phyloP scores from a whole-genome alignment of 306 rosid species.

The Rosa lucieae region DNA sequence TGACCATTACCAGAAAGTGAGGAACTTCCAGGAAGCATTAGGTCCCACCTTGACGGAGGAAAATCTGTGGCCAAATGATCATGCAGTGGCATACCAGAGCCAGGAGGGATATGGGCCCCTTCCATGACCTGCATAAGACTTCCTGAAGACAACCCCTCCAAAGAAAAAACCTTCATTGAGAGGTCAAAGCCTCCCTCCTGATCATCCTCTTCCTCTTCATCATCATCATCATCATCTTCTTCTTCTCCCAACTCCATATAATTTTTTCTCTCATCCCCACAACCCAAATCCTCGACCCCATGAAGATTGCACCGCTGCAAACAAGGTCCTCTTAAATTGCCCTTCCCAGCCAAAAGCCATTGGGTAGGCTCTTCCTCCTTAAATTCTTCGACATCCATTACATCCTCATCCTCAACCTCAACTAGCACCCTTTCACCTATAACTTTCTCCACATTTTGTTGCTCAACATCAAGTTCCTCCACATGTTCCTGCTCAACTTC shows the following conservation, averaged over 20 bases:
- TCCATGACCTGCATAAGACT: conserved; percentile 58
- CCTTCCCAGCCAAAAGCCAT: conserved; percentile 58
- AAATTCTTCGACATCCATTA: conserved; percentile 53
- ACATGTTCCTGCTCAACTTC: not conserved
- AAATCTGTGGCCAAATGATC: conserved; percentile 57
- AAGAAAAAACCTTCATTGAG: conserved; percentile 44
- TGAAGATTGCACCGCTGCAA: conserved; percentile 48
- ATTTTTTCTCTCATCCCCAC: conserved; percentile 35
- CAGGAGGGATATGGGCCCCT: conserved; percentile 42
- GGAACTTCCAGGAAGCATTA: conserved; percentile 46
- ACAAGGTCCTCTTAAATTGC: conserved; percentile 35
- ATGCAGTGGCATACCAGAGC: conserved; percentile 66
- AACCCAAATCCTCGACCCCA: conserved; percentile 35
- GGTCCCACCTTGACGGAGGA: conserved; percentile 55
- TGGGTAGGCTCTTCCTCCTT: conserved; percentile 48
- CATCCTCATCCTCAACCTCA: not conserved
- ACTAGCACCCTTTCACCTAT: conserved; percentile 7
- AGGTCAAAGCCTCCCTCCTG: conserved; percentile 56
- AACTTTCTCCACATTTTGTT: conserved; percentile 2
- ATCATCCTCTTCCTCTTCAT: conserved; percentile 16
- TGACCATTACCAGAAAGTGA: conserved; percentile 62
- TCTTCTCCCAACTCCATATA: conserved; percentile 36
- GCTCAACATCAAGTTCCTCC: conserved; percentile 17
- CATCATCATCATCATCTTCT: conserved; percentile 22
- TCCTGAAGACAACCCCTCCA: conserved; percentile 68